Conservation (phyloP, 1,284 basidiomycete species). For the Trametes pubescens region DNA sequence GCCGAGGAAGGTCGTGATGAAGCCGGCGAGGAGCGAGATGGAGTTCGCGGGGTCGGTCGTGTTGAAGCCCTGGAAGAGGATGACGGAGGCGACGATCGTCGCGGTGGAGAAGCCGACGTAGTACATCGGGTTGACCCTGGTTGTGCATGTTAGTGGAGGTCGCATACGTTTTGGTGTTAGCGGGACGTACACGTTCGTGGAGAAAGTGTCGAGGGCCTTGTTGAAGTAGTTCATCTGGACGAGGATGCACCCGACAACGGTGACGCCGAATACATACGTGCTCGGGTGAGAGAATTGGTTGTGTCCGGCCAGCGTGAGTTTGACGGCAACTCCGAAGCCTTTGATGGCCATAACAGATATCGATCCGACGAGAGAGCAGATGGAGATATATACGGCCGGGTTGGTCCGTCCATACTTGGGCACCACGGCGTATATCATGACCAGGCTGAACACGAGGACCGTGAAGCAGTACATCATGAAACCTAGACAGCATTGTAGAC, state of each 20-base stretch:
- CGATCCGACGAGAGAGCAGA: conserved; percentile 91
- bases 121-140: conserved; percentile 96
- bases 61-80: conserved; percentile 97
- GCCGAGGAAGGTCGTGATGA: conserved; percentile 91
- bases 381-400: conserved; percentile 93
- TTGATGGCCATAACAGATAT: conserved; percentile 95
- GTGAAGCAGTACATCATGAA: conserved; percentile 91
- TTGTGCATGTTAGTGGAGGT: too few relatives aligned
- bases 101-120: conserved; percentile 98
- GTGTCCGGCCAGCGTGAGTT: conserved; percentile 92
- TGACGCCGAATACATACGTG: conserved; percentile 93
- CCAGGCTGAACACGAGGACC: conserved; percentile 81
- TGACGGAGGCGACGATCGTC: conserved; percentile 94
- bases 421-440: conserved; percentile 90
- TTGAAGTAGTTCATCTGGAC: conserved; percentile 99
- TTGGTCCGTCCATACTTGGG: conserved; percentile 91
- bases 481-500: conserved; percentile 53
- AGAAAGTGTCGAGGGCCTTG: conserved; percentile 97
- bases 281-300: conserved; percentile 96
- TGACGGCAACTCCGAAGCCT: conserved; percentile 96
- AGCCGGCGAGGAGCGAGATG: conserved; percentile 86
- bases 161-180: neutral
- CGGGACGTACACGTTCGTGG: conserved; percentile 90
- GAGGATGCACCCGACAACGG: conserved; percentile 88
- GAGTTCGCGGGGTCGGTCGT: conserved; percentile 86